Evolutionary conservation across 805 yeast genomes (phyloP).

Genomic region (Myxozyma melibiosi): DNA sequence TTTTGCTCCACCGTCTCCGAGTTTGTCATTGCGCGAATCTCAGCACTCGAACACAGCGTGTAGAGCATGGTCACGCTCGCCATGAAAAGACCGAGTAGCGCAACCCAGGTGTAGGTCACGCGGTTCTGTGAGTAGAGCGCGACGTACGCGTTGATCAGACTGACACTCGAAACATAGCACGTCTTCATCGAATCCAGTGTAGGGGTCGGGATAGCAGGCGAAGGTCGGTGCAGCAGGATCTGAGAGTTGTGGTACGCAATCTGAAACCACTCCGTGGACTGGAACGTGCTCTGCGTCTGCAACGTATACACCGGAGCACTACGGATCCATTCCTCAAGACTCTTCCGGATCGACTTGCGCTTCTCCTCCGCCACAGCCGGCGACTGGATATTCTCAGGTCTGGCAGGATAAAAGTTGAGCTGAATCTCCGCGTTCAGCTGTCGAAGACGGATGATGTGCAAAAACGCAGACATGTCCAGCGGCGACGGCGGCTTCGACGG

Average conservation of each 20-base stretch:
- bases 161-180: constrained; percentile 63
- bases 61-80: constrained; percentile 52
- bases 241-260: constrained; percentile 63
- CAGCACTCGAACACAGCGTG: constrained; percentile 11
- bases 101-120: constrained; percentile 87
- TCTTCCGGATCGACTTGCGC: constrained; percentile 53
- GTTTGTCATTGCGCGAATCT: constrained; percentile 8
- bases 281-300: constrained; percentile 71
- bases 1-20: neutral
- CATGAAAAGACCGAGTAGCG: constrained; percentile 81
- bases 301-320: constrained; percentile 55
- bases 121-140: constrained; percentile 55
- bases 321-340: constrained; percentile 63
- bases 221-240: constrained; percentile 64
- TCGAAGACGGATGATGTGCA: constrained; percentile 67
- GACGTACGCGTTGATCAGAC: constrained; percentile 63
- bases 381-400: constrained; percentile 64
- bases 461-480: constrained; percentile 65
- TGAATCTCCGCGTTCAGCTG: constrained; percentile 76
- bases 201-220: constrained; percentile 63
- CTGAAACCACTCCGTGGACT: constrained; percentile 56
- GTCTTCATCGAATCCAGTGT: constrained; percentile 54
- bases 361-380: constrained; percentile 49
- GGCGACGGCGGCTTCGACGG: constrained; percentile 40
- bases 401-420: constrained; percentile 64